Conservation (phyloP, 1,284 basidiomycete genomes). For the Ceratobasidium sp. region DNA sequence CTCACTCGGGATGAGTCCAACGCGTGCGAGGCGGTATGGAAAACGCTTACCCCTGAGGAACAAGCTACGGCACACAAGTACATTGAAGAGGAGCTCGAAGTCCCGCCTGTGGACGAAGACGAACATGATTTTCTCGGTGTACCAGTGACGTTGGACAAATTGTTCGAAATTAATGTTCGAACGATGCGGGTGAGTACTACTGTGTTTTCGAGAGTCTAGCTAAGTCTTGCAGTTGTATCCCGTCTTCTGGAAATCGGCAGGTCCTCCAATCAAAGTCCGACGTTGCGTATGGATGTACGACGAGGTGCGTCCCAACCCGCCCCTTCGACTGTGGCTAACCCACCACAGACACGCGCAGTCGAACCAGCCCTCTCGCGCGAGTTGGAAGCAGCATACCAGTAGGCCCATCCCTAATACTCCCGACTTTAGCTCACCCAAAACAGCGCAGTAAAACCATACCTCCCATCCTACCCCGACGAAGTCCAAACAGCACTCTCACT, state of each 20-base stretch:
- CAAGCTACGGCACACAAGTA: constrained; percentile 18
- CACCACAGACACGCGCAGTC: constrained; percentile 46
- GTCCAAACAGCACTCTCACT: constrained; percentile 53
- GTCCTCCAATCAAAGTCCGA: constrained; percentile 54
- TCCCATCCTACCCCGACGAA: constrained; percentile 57
- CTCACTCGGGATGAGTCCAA: constrained; percentile 44
- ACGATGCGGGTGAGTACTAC: constrained; percentile 45
- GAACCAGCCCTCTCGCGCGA: constrained; percentile 55
- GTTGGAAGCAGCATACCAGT: constrained; percentile 56
- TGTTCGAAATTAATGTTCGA: constrained; percentile 48
- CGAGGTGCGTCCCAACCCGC: constrained; percentile 50
- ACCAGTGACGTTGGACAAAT: constrained; percentile 45
- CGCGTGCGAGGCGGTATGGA: constrained; percentile 45
- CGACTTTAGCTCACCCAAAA: neutral
- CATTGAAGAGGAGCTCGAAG: constrained; percentile 36
- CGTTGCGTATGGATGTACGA: constrained; percentile 60
- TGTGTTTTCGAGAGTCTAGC: neutral
- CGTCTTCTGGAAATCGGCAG: constrained; percentile 59
- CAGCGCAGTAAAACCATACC: constrained; percentile 51
- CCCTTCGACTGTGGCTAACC: constrained; percentile 3
- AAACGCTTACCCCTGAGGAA: constrained; percentile 41
- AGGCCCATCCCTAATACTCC: constrained; percentile 32
- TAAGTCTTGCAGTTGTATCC: constrained; percentile 50
- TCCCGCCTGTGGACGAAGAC: constrained; percentile 17
- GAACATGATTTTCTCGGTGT: constrained; percentile 42